Conservation (phyloP, 257 asterid species). For the Vinca minor region DNA sequence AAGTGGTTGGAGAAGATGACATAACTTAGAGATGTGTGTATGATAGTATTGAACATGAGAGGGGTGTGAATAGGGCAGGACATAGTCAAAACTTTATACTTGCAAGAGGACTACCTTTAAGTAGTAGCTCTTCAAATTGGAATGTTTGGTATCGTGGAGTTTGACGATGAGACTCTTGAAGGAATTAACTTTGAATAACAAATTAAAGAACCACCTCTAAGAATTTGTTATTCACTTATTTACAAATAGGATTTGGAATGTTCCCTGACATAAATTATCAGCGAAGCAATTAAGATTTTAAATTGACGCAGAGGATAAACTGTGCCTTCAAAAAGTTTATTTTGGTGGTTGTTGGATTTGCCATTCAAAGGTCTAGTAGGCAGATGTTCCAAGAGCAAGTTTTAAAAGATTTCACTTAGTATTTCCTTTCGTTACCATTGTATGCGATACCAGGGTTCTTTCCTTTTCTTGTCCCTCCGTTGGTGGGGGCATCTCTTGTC, state of each 20-base stretch:
- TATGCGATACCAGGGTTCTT: background rate
- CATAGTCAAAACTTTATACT: background rate
- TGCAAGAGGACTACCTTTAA: background rate
- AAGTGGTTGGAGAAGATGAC: background rate
- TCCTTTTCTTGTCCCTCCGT: no score
- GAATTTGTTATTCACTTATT: background rate
- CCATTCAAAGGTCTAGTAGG: background rate
- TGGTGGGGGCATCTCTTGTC: background rate
- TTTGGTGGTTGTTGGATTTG: background rate
- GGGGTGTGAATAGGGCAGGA: background rate
- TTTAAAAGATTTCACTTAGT: background rate
- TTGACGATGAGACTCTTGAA: background rate
- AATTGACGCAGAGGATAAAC: background rate
- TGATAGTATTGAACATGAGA: background rate
- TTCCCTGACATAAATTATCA: background rate
- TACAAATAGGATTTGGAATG: background rate
- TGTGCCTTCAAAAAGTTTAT: background rate
- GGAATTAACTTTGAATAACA: background rate
- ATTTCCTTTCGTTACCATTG: no score
- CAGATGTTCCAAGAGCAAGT: background rate
- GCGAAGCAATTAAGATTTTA: background rate
- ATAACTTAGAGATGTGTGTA: background rate
- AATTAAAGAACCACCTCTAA: background rate
- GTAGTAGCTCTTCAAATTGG: background rate
- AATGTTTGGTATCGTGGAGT: background rate